phyloP scores from a whole-genome alignment of 768 basidiomycete species.

The Tulasnella sp. region DNA sequence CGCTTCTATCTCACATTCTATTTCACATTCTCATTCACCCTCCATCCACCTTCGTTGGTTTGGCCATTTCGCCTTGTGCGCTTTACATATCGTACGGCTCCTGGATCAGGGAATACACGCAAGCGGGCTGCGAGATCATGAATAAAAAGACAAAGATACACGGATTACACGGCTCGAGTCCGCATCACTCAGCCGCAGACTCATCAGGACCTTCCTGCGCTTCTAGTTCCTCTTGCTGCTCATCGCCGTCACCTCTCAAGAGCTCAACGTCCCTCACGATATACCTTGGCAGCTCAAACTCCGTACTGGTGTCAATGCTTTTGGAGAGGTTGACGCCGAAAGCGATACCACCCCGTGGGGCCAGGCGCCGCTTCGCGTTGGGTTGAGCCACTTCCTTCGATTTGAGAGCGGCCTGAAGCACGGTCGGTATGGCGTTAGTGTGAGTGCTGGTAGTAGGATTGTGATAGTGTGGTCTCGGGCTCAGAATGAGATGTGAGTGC shows the following conservation, averaged over 20 bases:
- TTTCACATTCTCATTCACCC: too few relatives aligned
- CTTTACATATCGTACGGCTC: too few relatives aligned
- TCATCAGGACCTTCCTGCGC: too few relatives aligned
- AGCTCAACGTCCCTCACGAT: slow-evolving; percentile 21
- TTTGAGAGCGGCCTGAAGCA: background rate
- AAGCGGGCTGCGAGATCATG: too few relatives aligned
- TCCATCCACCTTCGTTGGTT: too few relatives aligned
- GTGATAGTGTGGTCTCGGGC: background rate
- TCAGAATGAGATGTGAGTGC: background rate
- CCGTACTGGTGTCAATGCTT: slow-evolving; percentile 36
- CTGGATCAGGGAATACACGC: too few relatives aligned
- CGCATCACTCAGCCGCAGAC: too few relatives aligned
- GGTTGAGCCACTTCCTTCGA: slow-evolving; percentile 28
- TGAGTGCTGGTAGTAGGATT: background rate
- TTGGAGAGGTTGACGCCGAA: slow-evolving; percentile 50
- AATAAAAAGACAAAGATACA: too few relatives aligned
- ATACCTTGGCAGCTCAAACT: slow-evolving; percentile 51
- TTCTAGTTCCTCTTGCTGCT: background rate
- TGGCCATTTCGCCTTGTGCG: too few relatives aligned
- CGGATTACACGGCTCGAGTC: too few relatives aligned
- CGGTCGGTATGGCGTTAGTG: background rate
- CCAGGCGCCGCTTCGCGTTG: slow-evolving; percentile 32
- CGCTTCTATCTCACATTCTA: too few relatives aligned
- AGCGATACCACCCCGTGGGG: slow-evolving; percentile 42
- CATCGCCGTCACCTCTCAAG: background rate